These are phyloP conservation scores for Cryptosporidium canis DNA, from an alignment of 169 alveolate genomes.

Conservation along the genomic window DNA sequence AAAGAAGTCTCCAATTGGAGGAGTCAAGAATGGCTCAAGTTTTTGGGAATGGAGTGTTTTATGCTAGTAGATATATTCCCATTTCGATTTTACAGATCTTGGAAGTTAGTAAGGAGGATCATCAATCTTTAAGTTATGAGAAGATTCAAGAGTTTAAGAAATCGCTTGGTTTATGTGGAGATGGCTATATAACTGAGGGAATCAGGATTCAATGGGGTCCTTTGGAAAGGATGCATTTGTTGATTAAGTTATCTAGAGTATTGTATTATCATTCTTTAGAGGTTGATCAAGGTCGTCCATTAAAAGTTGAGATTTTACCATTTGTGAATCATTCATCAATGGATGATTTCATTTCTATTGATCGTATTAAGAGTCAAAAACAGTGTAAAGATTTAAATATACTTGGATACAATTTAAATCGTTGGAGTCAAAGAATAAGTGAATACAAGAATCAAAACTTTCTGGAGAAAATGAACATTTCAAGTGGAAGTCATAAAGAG, in stretches of 20 bases:
- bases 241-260: constrained; percentile 9
- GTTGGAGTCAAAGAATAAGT: background rate
- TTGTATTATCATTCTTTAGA: background rate
- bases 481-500: background rate
- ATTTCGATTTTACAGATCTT: constrained; percentile 19
- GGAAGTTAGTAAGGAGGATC: background rate
- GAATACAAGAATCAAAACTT: constrained; percentile 4
- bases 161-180: background rate
- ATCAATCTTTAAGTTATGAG: background rate
- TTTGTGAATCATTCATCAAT: no score
- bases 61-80: constrained; percentile 52
- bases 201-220: constrained; percentile 20
- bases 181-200: background rate
- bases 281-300: constrained; percentile 6
- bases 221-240: background rate
- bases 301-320: no score
- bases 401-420: constrained; percentile 30
- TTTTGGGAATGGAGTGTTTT: constrained; percentile 36
- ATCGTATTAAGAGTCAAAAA: no score
- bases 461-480: background rate
- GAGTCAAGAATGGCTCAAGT: constrained; percentile 32
- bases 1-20: constrained; percentile 21
- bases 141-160: background rate
- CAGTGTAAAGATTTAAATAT: constrained; percentile 41
- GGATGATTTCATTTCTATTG: no score